Evolutionary conservation across 164 flowering plant genomes (phyloP), one percentile per base, ranked within the genome.

Genomic region (Magnolia officinalis): DNA sequence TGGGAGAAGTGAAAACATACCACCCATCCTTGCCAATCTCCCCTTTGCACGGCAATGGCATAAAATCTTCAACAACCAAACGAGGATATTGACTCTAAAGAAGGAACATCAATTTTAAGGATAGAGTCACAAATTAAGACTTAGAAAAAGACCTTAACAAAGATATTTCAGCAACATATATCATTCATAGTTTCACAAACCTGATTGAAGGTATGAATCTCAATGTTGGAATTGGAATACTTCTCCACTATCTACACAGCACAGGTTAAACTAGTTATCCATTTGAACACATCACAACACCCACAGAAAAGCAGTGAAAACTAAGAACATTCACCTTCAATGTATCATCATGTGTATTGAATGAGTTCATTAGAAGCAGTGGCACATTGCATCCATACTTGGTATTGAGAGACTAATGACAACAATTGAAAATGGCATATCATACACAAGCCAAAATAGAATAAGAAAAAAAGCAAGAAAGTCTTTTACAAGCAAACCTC

Each of bases 141-240:
- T 23, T 65, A 18, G 2, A 37, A 50, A 66, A 37, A 24, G 19
- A 68, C 52, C 7, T 23, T 31, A 80, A 45, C 14, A 2, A 6
- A 63, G 29, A 55, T 8, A 29, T 50, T 19, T 51, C 21, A 72
- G 26, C 59, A 81, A 31, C 55, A 14, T 72, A 68, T 20, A 77
- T 10, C n/a, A 58, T 73, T 58, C 20, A 58, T 29, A 66, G 61
- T 26, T 71, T 69, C 72, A 84, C 45, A 26, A 24, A 96, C 99
- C 98, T 92, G 99, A 78, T 91, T 96, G 76, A 96, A 94, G 76
- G 98, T 92, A 78, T 94, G 99, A 76, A 96, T 94, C 63, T 94
- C 85, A 67, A 96, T 78, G 61, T 94, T 91, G 77, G 98, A 88
- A 0, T 83, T 84, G 61, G 92, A 66, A 79, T 96, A 94, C 78